These are phyloP conservation scores for Phalaenopsis equestris DNA, from an alignment of 106 monocot genomes.

Conservation along the genomic window DNA sequence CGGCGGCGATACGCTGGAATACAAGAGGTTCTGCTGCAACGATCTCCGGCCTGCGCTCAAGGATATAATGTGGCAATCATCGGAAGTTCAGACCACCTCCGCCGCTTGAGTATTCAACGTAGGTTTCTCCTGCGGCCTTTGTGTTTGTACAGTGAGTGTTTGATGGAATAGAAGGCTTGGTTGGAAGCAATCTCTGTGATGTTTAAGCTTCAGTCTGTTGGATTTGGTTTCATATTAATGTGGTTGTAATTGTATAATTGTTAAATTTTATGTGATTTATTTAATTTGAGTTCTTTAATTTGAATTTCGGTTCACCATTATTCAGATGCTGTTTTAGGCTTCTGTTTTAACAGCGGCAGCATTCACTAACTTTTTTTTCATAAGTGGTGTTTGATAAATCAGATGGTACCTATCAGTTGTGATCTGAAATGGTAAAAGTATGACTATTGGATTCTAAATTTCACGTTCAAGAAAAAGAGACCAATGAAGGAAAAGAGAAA, in stretches of 20 bases:
- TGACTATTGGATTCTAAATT: too few species aligned
- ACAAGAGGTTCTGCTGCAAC: constrained; percentile 42
- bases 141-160: background rate
- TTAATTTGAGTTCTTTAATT: background rate
- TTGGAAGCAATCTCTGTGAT: background rate
- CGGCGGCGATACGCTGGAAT: constrained; percentile 47
- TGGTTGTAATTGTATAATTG: background rate
- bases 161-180: background rate
- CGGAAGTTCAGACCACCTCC: constrained; percentile 6
- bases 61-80: constrained; percentile 49
- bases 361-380: too few species aligned
- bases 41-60: constrained; percentile 63
- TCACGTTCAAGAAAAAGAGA: too few species aligned
- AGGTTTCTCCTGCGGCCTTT: background rate
- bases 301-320: background rate
- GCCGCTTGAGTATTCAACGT: background rate
- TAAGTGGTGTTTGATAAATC: too few species aligned
- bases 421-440: too few species aligned
- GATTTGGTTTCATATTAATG: background rate
- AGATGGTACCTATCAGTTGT: too few species aligned
- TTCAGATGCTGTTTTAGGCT: background rate
- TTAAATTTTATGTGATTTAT: background rate
- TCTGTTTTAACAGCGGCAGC: too few species aligned
- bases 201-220: background rate
- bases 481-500: too few species aligned